Evolutionary conservation across 768 basidiomycete genomes (phyloP), one percentile per base, ranked within the genome.

Genomic region (Mycena pura): DNA sequence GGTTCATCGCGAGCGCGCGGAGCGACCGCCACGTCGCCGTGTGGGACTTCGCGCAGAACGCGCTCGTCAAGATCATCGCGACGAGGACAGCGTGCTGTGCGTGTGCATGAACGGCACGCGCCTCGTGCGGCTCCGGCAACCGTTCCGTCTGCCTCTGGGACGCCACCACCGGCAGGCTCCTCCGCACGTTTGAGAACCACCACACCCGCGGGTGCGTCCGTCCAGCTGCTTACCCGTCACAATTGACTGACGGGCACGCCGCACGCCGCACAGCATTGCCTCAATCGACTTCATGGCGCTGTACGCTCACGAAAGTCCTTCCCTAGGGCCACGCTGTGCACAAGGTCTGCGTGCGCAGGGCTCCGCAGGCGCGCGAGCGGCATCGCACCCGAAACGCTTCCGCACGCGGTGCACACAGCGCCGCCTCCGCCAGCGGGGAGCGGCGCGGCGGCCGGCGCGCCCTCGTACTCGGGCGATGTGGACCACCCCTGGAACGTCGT

Each of bases 111-210:
- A 92, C 66, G 79, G 82, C 38, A 75, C 75, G 62, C 75, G 84
- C 62, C 76, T 93, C 36, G 91, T 91, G 3, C 44, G 92, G 88
- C 14, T 93, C 92, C 15, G 92, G 92, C 28, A 92, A 93, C 69
- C 83, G 91, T 29, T 92, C 91, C 9, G 80, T 93, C 63, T 80
- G 86, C n/a, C 74, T 93, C 14, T 93, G 92, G 92, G 87, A 92
- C 69, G 88, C 86, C 21, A 77, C 84, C 32, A 88, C 87, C 1
- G 91, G 91, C 1, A 77, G 78, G 25, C 75, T 90, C 11, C 73
- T 93, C 27, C 83, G 82, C 45, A 86, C 84, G 14, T 88, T 92
- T 65, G 91, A 91, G 63, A 84, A 87, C 56, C 91, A 93, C 67
- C 91, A 92, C 72, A 84, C 82, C 47, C 79, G 91, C 73, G 92